Base-by-base conservation (phyloP, 768 basidiomycete genomes). In the Candolleomyces efflorescens region DNA sequence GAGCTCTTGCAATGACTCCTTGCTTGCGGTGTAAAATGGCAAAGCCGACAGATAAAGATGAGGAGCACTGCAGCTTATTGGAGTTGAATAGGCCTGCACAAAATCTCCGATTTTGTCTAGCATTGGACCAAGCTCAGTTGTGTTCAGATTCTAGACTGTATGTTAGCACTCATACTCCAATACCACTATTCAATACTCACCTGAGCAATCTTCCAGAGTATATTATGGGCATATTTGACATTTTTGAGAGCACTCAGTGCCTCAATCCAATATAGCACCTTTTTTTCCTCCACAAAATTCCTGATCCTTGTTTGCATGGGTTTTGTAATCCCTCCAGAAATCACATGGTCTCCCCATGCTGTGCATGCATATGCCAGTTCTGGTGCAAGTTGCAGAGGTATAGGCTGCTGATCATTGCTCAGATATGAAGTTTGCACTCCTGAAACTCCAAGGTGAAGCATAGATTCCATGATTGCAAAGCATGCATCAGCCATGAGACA, bases 251-350 rank as follows among this genome's bases (percentile, higher is more conserved):
- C 55, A 54, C 66, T 68, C 45, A 73, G 51, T 3, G 64, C 68
- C 53, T 73, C 72, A 27, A 73, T 39, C 72, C 71, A 72, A 47
- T 59, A 69, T 10, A 72, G 56, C 5, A 70, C 44, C 23, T 58
- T 27, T 10, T 18, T 20, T 44, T 3, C 24, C 17, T 12, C 9
- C 24, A 52, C 17, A 22, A 52, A 27, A 7, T n/a, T 15, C 26
- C 3, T 3, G 3, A 49, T n/a, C n/a, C 23, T 24, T 23, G 3
- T 3, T 18, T 27, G 47, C 4, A n/a, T 32, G 7, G 12, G 17
- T 9, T 52, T 10, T 3, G 23, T 37, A 3, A 32, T 5, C 7
- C 41, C 41, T 15, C 9, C 32, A 26, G 6, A 17, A 11, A 52
- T 5, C 5, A 52, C 32, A 52, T 52, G 50, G 12, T 52, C 32